A percentile compares a stretch with the other conserved stretches of the same genome.
These are phyloP conservation scores for Candolleomyces eurysporus DNA, from an alignment of 768 basidiomycete species.

Conservation along the genomic window DNA sequence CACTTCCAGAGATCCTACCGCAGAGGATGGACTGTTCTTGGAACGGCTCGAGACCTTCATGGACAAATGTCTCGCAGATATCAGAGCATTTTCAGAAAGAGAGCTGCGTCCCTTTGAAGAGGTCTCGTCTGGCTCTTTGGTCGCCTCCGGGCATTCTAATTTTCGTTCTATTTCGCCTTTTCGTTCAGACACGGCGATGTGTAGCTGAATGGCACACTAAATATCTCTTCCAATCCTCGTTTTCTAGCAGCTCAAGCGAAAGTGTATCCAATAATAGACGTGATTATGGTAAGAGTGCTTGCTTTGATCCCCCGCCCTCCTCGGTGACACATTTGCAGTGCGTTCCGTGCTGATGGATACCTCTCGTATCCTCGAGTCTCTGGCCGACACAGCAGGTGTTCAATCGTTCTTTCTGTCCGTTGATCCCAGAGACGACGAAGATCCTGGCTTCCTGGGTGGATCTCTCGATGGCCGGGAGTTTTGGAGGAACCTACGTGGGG, in stretches of 20 bases:
- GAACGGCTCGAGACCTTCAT: slow-evolving; percentile 66
- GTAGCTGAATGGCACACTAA: slow-evolving; percentile 66
- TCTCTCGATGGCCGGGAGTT: slow-evolving; percentile 60
- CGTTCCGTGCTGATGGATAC: slow-evolving; percentile 44
- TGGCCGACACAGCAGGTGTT: slow-evolving; percentile 46
- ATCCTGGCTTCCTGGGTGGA: slow-evolving; percentile 63
- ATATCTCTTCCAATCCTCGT: slow-evolving; percentile 45
- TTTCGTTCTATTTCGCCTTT: slow-evolving; percentile 17
- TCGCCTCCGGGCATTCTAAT: slow-evolving; percentile 14
- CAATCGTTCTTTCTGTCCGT: slow-evolving; percentile 66
- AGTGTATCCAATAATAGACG: background rate
- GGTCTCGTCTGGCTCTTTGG: slow-evolving; percentile 35
- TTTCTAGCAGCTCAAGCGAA: background rate
- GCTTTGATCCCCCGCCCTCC: slow-evolving; percentile 11
- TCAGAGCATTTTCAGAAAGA: slow-evolving; percentile 58
- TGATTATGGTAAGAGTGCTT: slow-evolving; percentile 1
- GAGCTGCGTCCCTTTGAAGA: slow-evolving; percentile 60
- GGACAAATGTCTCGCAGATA: slow-evolving; percentile 53
- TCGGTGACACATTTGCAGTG: slow-evolving; percentile 30
- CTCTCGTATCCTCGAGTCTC: slow-evolving; percentile 53
- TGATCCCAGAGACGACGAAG: slow-evolving; percentile 44
- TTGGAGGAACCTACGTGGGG: slow-evolving; percentile 59
- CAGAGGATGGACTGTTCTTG: slow-evolving; percentile 53
- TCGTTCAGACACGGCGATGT: slow-evolving; percentile 41
- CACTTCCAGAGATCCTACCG: slow-evolving; percentile 20